Conservation (phyloP, 2,329 filamentous ascomycete genomes). For the Penicillium verrucosum region DNA sequence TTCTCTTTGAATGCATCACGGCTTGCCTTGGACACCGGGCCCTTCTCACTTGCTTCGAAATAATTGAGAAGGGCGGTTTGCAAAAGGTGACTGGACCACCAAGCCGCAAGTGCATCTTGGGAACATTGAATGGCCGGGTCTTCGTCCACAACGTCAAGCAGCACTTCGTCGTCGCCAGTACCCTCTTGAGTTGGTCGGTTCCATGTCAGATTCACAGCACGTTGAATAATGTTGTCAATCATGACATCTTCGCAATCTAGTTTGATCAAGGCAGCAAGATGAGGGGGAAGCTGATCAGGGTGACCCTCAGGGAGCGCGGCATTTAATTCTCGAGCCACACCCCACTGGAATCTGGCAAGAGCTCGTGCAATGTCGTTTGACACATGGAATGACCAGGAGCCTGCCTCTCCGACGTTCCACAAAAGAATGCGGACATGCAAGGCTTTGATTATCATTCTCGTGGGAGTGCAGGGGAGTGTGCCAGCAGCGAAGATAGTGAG, state of each 20-base stretch:
- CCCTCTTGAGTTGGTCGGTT: constrained; percentile 72
- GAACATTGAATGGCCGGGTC: constrained; percentile 82
- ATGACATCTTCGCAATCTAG: constrained; percentile 80
- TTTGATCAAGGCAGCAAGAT: constrained; percentile 72
- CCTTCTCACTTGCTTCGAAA: constrained; percentile 55
- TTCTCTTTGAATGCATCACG: constrained; percentile 48
- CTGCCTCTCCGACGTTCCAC: constrained; percentile 69
- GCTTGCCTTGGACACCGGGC: constrained; percentile 40
- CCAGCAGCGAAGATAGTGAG: constrained; percentile 84
- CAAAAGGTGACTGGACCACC: constrained; percentile 76
- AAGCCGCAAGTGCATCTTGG: constrained; percentile 84
- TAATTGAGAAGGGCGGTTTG: constrained; percentile 66
- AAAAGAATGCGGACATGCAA: constrained; percentile 86
- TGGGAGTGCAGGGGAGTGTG: constrained; percentile 78
- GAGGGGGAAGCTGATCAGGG: constrained; percentile 68
- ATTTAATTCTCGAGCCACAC: constrained; percentile 66
- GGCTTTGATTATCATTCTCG: constrained; percentile 84
- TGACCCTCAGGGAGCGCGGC: constrained; percentile 47
- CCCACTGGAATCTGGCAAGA: constrained; percentile 75
- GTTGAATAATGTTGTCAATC: constrained; percentile 71
- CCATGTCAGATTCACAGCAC: constrained; percentile 86
- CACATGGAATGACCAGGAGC: constrained; percentile 60
- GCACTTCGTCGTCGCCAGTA: constrained; percentile 60
- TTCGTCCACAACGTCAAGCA: constrained; percentile 79
- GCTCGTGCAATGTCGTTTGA: constrained; percentile 69